A percentile compares a stretch with the other conserved stretches of the same genome.
These are phyloP conservation scores for Lentinus polychrous DNA, from an alignment of 1,284 basidiomycete genomes.

Conservation along the genomic window DNA sequence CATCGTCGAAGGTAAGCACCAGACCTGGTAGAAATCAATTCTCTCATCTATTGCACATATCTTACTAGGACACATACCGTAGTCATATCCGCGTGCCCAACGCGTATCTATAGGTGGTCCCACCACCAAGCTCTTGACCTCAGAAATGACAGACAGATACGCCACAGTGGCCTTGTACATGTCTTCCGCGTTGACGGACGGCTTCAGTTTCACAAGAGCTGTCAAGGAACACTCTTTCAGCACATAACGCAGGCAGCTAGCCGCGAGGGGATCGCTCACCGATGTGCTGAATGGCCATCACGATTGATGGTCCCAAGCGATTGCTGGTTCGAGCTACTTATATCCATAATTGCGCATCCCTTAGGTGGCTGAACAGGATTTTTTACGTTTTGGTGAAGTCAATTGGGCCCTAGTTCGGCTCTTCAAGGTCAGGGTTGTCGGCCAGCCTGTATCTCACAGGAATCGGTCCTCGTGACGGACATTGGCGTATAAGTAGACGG, in stretches of 20 bases:
- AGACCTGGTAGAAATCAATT: background rate
- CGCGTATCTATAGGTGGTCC: background rate
- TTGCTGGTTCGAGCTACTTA: too few species aligned
- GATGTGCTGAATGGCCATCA: conserved; percentile 3
- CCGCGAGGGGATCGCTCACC: background rate
- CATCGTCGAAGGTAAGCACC: conserved; percentile 1
- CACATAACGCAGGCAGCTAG: too few species aligned
- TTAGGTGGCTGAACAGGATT: too few species aligned
- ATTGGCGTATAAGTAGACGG: too few species aligned
- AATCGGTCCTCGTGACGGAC: too few species aligned
- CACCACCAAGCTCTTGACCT: background rate
- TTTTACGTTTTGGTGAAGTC: too few species aligned
- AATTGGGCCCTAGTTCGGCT: too few species aligned
- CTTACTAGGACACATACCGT: background rate
- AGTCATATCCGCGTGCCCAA: background rate
- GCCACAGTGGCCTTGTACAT: background rate
- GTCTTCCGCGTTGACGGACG: background rate
- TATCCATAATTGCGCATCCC: too few species aligned
- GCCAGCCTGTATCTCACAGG: too few species aligned
- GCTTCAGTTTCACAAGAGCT: conserved; percentile 2
- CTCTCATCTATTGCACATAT: background rate
- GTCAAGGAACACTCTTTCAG: background rate
- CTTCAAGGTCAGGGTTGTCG: too few species aligned
- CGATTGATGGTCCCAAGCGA: too few species aligned
- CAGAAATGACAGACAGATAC: background rate